Base-by-base conservation (phyloP, 805 yeast species). In the Candida mattraensis region DNA sequence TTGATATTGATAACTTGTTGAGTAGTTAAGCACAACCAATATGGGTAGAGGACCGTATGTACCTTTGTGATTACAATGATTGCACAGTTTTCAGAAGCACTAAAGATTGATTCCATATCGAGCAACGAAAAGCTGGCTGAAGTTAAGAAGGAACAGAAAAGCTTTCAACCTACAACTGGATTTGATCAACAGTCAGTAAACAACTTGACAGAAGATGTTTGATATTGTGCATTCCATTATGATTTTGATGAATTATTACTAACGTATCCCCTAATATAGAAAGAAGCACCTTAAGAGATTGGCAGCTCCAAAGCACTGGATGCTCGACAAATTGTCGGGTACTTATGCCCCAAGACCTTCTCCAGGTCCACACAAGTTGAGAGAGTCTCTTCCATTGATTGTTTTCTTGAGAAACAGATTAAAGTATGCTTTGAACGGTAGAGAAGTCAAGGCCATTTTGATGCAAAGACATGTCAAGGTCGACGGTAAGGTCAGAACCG, bases 221-320 rank as follows among this genome's bases (percentile, higher is more conserved):
- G n/a, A n/a, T n/a, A n/a, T n/a, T n/a, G n/a, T n/a, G n/a, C n/a
- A n/a, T n/a, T n/a, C n/a, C n/a, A n/a, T n/a, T n/a, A n/a, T n/a
- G n/a, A n/a, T n/a, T n/a, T n/a, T n/a, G n/a, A n/a, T n/a, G n/a
- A n/a, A 29, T 19, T 30, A 30, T 21, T 18, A 30, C 22, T 13
- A 20, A n/a, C 26, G 11, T n/a, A n/a, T n/a, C 21, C 24, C 30
- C 28, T 39, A 30, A 21, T 50, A 62, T 67, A 85, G 89, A 84
- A 87, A 88, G 89, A 89, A 91, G 83, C 97, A 91, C 74, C 83
- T 89, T 73, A 89, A 91, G 83, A 88, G 98, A 84, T 84, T 91
- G 76, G 96, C 98, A 72, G 99, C 99, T 72, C 99, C 99, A 81
- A 84, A 89, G 80, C 99, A 93, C 84, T 93, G 99, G 99, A 86